Percentiles rank a stretch among this genome's conserved stretches.
These are phyloP conservation scores for Suillus hirtellus DNA, from an alignment of 768 basidiomycete species.

Conservation along the genomic window DNA sequence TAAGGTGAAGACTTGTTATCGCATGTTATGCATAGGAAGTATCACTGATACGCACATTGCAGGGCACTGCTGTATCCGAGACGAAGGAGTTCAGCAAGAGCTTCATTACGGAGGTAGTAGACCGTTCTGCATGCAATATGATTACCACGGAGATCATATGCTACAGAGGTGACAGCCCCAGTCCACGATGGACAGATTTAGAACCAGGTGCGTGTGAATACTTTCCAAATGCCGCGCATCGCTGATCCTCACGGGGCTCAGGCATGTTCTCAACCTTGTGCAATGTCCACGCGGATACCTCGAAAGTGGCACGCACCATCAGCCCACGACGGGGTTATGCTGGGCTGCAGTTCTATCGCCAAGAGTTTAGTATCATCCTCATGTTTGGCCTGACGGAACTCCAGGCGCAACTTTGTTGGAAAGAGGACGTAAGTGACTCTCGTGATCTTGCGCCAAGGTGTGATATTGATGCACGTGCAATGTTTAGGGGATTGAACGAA, in stretches of 20 bases:
- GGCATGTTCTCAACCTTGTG: conserved; percentile 30
- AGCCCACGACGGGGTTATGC: conserved; percentile 33
- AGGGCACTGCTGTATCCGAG: conserved; percentile 33
- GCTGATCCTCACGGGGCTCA: conserved; percentile 11
- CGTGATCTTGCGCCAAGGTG: not conserved
- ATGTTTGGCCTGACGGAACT: conserved; percentile 47
- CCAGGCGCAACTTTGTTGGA: conserved; percentile 48
- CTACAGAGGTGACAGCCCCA: conserved; percentile 24
- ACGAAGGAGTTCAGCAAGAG: conserved; percentile 34
- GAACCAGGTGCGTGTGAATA: conserved; percentile 25
- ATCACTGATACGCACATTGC: not conserved
- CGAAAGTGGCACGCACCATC: conserved; percentile 30
- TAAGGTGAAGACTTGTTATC: conserved; percentile 20
- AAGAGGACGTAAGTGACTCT: conserved; percentile 36
- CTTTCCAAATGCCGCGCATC: not conserved
- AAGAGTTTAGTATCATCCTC: conserved; percentile 41
- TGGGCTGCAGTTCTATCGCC: conserved; percentile 31
- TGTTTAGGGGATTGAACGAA: conserved; percentile 21
- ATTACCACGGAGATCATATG: conserved; percentile 34
- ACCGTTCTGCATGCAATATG: conserved; percentile 28
- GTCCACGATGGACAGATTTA: conserved; percentile 32
- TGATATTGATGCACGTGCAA: conserved; percentile 3
- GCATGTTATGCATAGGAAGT: not conserved
- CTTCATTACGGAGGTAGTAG: conserved; percentile 31
- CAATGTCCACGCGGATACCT: conserved; percentile 27